Evolutionary conservation across 2,329 filamentous ascomycete species (phyloP).

Genomic region (Microcyclosporella mali): DNA sequence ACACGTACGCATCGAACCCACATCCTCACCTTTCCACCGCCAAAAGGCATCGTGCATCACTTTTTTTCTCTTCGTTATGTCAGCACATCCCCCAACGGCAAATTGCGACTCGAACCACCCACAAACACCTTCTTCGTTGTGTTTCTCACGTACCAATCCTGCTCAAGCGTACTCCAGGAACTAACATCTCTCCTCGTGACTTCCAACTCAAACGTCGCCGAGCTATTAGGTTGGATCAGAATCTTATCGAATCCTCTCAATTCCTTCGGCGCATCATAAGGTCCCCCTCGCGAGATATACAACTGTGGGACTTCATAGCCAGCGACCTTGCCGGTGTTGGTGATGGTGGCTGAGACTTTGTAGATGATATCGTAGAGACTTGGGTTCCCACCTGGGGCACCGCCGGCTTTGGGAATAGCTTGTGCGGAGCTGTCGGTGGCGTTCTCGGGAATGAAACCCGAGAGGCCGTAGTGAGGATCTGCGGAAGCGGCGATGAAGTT

Average conservation of each 20-base stretch:
- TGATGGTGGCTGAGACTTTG: conserved; percentile 58
- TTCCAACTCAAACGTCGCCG: conserved; percentile 30
- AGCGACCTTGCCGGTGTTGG: conserved; percentile 45
- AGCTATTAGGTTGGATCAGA: conserved; percentile 25
- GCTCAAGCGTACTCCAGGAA: conserved; percentile 44
- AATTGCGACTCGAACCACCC: conserved; percentile 51
- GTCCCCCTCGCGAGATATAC: conserved; percentile 46
- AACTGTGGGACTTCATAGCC: conserved; percentile 51
- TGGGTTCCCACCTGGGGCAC: conserved; percentile 56
- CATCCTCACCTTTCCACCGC: no score
- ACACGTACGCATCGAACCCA: no score
- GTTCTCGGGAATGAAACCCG: conserved; percentile 55
- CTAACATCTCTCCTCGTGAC: conserved; percentile 43
- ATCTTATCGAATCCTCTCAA: conserved; percentile 32
- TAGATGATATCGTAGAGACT: conserved; percentile 62
- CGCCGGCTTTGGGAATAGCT: conserved; percentile 55
- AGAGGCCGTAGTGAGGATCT: conserved; percentile 55
- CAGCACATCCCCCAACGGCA: conserved; percentile 32
- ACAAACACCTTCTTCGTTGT: conserved; percentile 54
- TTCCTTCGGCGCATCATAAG: conserved; percentile 37
- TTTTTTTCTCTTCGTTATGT: no score
- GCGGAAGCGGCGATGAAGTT: conserved; percentile 50
- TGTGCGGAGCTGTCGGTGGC: conserved; percentile 53
- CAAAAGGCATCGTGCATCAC: no score
- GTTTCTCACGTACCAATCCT: conserved; percentile 53